Evolutionary conservation across 2,329 filamentous ascomycete species (phyloP), one percentile per base, ranked within the genome.

Genomic region (Shiraia sp.): DNA sequence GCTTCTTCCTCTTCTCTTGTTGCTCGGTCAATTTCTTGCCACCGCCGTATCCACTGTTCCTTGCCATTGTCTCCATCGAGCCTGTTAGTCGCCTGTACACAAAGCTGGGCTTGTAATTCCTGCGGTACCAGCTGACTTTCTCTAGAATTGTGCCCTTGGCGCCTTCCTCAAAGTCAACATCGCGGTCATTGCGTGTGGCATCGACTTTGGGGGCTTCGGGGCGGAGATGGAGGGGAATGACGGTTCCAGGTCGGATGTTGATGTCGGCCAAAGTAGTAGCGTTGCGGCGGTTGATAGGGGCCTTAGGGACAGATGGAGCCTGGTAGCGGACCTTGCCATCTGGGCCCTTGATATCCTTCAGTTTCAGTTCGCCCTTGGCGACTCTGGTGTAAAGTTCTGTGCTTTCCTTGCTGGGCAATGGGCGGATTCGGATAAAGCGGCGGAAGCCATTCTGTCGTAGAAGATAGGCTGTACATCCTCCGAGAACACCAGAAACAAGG

Each of bases 401-500:
- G 53, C 53, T 61, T 29, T 58, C 41, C 19, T 36, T 32, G 23
- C 48, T 56, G 6, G 64, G 63, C 2, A 65, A 36, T 2, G 35
- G 40, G 9, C 49, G 58, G 28, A 78, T 61, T 23, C 66, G 52
- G 25, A 76, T 57, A 29, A 58, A 39, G 6, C 59, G 54, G 16
- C 75, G 61, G 37, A 77, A 59, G 3, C 45, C 39, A 17, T 62
- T 52, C 22, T 53, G 61, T 31, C 68, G 69, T 19, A 78, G 61
- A 2, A 72, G 14, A n/a, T 55, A 55, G 8, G 59, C 67, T 24
- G 75, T 73, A 1, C 59, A 10, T 30, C 71, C 61, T 23, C 71
- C 70, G n/a, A 75, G 45, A 7, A 68, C 28, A 43, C 70, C 63
- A 3, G 75, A 70, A 10, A 70, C 51, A 37, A 79, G 65, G 70